phyloP scores from a whole-genome alignment of 768 basidiomycete species.

The Lactarius pseudohatsudake region DNA sequence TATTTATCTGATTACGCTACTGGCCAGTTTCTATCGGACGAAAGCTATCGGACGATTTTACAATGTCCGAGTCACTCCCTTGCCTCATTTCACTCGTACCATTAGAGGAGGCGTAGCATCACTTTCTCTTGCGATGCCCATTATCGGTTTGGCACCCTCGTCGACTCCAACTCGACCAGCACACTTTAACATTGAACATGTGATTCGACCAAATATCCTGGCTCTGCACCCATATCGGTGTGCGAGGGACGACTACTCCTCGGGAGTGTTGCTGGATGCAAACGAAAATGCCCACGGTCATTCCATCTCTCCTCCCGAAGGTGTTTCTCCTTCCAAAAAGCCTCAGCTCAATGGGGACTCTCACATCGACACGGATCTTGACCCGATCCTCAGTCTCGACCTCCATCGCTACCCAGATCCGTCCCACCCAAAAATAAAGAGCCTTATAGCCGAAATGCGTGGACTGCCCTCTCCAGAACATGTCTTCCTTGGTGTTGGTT shows the following conservation, averaged over 20 bases:
- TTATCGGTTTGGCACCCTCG: conserved; percentile 57
- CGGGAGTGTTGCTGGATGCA: conserved; percentile 91
- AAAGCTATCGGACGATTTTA: not conserved
- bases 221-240: conserved; percentile 91
- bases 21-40: too few species aligned
- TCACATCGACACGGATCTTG: conserved; percentile 33
- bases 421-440: conserved; percentile 76
- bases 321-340: conserved; percentile 23
- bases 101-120: not conserved
- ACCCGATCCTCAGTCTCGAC: conserved; percentile 46
- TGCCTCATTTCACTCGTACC: conserved; percentile 1
- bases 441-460: conserved; percentile 70
- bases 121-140: conserved; percentile 47
- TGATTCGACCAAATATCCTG: conserved; percentile 93
- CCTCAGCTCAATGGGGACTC: conserved; percentile 24
- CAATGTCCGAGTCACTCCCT: not conserved
- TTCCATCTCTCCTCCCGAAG: conserved; percentile 47
- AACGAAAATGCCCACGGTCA: conserved; percentile 97
- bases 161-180: conserved; percentile 51
- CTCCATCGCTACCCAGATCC: conserved; percentile 96
- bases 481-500: conserved; percentile 94
- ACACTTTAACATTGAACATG: conserved; percentile 82
- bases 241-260: conserved; percentile 92
- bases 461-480: conserved; percentile 56
- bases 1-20: too few species aligned